A percentile compares a stretch with the other conserved stretches of the same genome.
phyloP scores from a whole-genome alignment of 2,329 filamentous ascomycete genomes.

The Pestalotiopsis sp. region DNA sequence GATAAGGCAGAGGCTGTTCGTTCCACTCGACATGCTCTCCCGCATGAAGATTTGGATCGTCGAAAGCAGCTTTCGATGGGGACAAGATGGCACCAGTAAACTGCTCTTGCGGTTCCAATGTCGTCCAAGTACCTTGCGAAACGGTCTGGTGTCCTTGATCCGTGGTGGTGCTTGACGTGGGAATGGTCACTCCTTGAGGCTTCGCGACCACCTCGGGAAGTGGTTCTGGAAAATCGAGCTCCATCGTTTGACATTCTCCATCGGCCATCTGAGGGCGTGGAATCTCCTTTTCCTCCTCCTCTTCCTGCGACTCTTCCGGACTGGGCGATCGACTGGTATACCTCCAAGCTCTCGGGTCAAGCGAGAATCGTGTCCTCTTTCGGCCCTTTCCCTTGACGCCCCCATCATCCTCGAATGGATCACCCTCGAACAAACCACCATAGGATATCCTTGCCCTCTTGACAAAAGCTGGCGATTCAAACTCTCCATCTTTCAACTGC shows the following conservation, averaged over 20 bases:
- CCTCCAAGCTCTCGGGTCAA: conserved; percentile 72
- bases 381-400: conserved; percentile 61
- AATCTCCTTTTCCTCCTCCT: conserved; percentile 18
- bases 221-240: conserved; percentile 28
- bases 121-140: conserved; percentile 3
- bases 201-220: conserved; percentile 6
- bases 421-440: conserved; percentile 66
- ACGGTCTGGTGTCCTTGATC: conserved; percentile 13
- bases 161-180: neutral
- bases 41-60: neutral
- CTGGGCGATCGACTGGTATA: conserved; percentile 73
- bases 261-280: conserved; percentile 35
- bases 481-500: conserved; percentile 53
- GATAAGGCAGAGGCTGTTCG: neutral
- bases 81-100: neutral
- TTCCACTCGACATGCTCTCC: neutral
- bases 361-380: conserved; percentile 72
- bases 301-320: conserved; percentile 54
- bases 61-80: neutral
- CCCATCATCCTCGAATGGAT: conserved; percentile 73
- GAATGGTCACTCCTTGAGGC: neutral
- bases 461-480: conserved; percentile 78
- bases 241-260: conserved; percentile 43
- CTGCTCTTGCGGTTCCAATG: neutral
- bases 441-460: conserved; percentile 73